Evolutionary conservation across 768 basidiomycete species (phyloP).

Genomic region (Pseudohyphozyma bogoriensis): DNA sequence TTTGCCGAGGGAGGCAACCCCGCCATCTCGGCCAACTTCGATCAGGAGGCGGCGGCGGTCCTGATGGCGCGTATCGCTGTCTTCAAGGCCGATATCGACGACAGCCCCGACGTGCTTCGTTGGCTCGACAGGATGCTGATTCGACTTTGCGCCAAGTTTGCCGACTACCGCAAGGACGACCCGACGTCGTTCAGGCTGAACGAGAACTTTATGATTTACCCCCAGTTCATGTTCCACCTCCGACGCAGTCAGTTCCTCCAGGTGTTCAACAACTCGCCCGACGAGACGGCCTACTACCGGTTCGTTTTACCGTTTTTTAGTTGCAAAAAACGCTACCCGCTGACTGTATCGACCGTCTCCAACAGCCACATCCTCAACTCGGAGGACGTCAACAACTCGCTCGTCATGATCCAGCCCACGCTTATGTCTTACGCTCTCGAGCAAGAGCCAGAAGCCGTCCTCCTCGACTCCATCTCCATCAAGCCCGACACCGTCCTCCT

Average conservation of each 20-base stretch:
- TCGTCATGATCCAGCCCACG: conserved; percentile 99
- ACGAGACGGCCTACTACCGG: conserved; percentile 98
- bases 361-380: conserved; percentile 71
- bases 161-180: conserved; percentile 96
- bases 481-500: conserved; percentile 92
- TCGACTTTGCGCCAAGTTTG: conserved; percentile 96
- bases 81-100: conserved; percentile 98
- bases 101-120: conserved; percentile 86
- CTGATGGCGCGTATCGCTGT: conserved; percentile 98
- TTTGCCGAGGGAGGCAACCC: conserved; percentile 95
- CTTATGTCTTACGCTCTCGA: conserved; percentile 98
- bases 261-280: conserved; percentile 98
- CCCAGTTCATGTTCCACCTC: conserved; percentile 99
- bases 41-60: conserved; percentile 95
- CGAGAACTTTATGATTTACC: conserved; percentile 97
- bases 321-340: no score
- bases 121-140: conserved; percentile 99
- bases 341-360: background rate
- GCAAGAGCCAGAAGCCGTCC: conserved; percentile 76
- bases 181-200: conserved; percentile 81
- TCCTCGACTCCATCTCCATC: conserved; percentile 94
- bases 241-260: conserved; percentile 95
- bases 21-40: conserved; percentile 82
- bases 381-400: conserved; percentile 96
- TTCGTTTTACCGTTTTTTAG: conserved; percentile 43